Conservation (phyloP, 768 basidiomycete genomes). For the Gyrodon lividus region DNA sequence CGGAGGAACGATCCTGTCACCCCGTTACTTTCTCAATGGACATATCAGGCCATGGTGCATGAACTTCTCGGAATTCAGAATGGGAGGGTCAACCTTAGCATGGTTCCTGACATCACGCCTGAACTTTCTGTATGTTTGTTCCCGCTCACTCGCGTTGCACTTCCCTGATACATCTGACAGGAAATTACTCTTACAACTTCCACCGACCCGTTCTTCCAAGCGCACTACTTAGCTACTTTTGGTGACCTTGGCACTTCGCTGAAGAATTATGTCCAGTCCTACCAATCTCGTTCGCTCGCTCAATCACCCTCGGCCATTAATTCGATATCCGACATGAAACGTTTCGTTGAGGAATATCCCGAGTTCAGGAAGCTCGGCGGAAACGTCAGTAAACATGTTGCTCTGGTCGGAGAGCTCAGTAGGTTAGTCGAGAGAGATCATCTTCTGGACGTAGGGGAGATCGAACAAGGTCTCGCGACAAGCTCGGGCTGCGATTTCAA, state of each 20-base stretch:
- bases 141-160: constrained; percentile 1
- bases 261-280: constrained; percentile 91
- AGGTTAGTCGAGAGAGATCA: constrained; percentile 84
- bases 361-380: constrained; percentile 96
- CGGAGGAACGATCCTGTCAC: constrained; percentile 97
- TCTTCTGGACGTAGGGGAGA: constrained; percentile 86
- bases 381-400: constrained; percentile 98
- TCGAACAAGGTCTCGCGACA: constrained; percentile 94
- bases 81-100: constrained; percentile 81
- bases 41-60: constrained; percentile 99
- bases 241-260: constrained; percentile 93
- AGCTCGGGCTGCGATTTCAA: constrained; percentile 87
- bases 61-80: constrained; percentile 92
- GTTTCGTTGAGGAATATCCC: constrained; percentile 96
- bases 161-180: constrained; percentile 39
- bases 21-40: constrained; percentile 96
- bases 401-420: constrained; percentile 93
- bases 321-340: constrained; percentile 95
- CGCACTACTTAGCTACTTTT: constrained; percentile 88
- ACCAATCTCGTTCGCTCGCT: constrained; percentile 79
- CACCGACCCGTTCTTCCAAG: constrained; percentile 92
- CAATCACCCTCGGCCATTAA: constrained; percentile 81
- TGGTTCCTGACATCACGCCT: constrained; percentile 81
- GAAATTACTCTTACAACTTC: constrained; percentile 91
- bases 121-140: constrained; percentile 71